These are phyloP conservation scores for Dactylellina sp. DNA, from an alignment of 2,329 filamentous ascomycete genomes.

Conservation along the genomic window DNA sequence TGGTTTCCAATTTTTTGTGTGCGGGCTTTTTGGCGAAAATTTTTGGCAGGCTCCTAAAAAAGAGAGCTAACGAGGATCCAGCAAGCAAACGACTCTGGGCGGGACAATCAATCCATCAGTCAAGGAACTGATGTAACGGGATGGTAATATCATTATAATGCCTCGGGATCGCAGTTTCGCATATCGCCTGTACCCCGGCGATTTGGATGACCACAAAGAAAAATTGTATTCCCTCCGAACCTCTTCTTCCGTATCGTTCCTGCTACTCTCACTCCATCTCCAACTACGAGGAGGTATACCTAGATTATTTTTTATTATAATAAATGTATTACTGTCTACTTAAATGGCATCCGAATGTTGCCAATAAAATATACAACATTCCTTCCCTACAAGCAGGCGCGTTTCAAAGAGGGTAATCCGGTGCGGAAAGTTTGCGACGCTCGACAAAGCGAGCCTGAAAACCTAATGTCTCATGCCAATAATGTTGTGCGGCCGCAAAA, in stretches of 20 bases:
- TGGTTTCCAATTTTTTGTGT: conserved; percentile 48
- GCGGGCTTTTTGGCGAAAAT: conserved; percentile 51
- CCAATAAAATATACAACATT: not conserved
- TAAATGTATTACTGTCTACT: not conserved
- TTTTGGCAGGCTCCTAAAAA: conserved; percentile 51
- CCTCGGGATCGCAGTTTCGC: conserved; percentile 33
- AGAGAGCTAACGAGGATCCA: conserved; percentile 55
- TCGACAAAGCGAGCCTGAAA: conserved; percentile 1
- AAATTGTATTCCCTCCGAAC: not conserved
- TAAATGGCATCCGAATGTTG: not conserved
- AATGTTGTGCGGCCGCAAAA: conserved; percentile 29
- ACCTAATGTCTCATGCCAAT: conserved; percentile 1
- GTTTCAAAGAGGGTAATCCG: conserved; percentile 7
- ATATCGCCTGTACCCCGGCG: conserved; percentile 6
- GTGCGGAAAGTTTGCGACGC: not conserved
- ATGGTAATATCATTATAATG: conserved; percentile 20
- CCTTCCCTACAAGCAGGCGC: conserved; percentile 8
- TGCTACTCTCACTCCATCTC: not conserved
- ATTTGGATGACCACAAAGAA: conserved; percentile 3
- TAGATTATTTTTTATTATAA: no score
- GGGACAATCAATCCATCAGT: no score
- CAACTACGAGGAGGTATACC: not conserved
- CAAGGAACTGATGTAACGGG: not conserved
- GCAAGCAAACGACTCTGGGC: conserved; percentile 8
- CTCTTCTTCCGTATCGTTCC: not conserved